Percentiles rank a stretch among this genome's conserved stretches.
These are phyloP conservation scores for Apiospora phragmitis DNA, from an alignment of 2,329 filamentous ascomycete species.

Conservation along the genomic window DNA sequence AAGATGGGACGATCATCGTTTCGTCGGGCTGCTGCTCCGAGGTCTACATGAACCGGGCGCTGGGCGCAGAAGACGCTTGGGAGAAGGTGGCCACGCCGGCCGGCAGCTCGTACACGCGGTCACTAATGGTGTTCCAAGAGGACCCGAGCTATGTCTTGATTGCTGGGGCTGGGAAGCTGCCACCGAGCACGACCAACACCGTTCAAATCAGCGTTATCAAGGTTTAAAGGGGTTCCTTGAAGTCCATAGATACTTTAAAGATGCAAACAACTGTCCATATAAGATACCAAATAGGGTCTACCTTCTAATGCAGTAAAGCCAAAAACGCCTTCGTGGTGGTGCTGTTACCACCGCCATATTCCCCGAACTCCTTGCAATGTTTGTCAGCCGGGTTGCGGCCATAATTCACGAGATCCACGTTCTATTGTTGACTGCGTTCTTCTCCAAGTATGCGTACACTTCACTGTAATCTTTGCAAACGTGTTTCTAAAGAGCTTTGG, in stretches of 20 bases:
- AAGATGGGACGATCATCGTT: constrained; percentile 33
- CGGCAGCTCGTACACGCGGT: constrained; percentile 28
- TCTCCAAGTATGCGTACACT: constrained; percentile 7
- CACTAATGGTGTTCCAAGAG: constrained; percentile 27
- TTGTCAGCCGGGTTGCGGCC: constrained; percentile 14
- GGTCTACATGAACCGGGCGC: constrained; percentile 31
- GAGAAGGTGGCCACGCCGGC: constrained; percentile 26
- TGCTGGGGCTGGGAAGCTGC: constrained; percentile 38
- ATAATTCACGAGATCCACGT: background rate
- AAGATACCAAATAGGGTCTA: background rate
- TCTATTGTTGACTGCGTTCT: constrained; percentile 8
- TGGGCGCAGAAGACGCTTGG: constrained; percentile 32
- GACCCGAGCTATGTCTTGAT: constrained; percentile 30
- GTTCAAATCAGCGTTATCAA: constrained; percentile 29
- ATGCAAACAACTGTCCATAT: background rate
- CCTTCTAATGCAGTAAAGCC: background rate
- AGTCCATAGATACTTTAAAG: background rate
- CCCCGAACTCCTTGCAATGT: constrained; percentile 36
- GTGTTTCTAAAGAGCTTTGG: background rate
- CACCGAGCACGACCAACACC: constrained; percentile 41
- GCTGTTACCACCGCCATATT: constrained; percentile 32
- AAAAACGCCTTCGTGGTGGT: background rate
- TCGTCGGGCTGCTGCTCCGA: constrained; percentile 31
- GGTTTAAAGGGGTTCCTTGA: background rate
- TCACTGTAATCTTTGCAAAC: constrained; percentile 9